phyloP scores from a whole-genome alignment of 1,284 basidiomycete species.

The Sporisorium exsertum region DNA sequence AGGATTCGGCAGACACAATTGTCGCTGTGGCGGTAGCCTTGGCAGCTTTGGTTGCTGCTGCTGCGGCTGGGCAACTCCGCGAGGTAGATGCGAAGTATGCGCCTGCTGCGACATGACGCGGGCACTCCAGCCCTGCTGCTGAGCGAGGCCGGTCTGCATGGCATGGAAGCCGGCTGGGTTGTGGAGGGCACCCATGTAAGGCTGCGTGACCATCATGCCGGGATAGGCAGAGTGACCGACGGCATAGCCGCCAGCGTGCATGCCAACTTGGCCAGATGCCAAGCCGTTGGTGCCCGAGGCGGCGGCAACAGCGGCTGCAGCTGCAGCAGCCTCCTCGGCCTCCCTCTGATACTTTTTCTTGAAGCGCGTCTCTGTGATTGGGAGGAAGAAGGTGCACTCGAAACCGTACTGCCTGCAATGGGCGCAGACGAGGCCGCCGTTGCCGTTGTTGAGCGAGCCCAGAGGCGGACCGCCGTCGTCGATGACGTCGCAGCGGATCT shows the following conservation, averaged over 20 bases:
- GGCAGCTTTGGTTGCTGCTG: constrained; percentile 14
- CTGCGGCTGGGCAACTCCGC: constrained; percentile 6
- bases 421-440: constrained; percentile 54
- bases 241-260: constrained; percentile 15
- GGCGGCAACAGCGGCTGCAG: constrained; percentile 48
- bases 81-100: constrained; percentile 10
- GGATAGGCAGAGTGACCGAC: constrained; percentile 26
- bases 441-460: constrained; percentile 56
- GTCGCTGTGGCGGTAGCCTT: constrained; percentile 3
- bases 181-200: constrained; percentile 40
- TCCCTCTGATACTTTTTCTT: constrained; percentile 83
- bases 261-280: constrained; percentile 3
- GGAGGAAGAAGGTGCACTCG: constrained; percentile 81
- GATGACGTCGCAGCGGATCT: constrained; percentile 77
- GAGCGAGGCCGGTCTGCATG: constrained; percentile 13
- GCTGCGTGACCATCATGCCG: constrained; percentile 29
- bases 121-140: constrained; percentile 32
- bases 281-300: constrained; percentile 29
- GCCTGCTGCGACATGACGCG: constrained; percentile 23
- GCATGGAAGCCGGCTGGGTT: constrained; percentile 41
- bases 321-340: constrained; percentile 75
- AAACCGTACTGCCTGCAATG: constrained; percentile 62
- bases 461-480: constrained; percentile 63
- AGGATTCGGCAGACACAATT: neutral
- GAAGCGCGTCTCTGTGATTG: constrained; percentile 97